Conservation (phyloP, 177 flowering plant species). For the Vitis hybrid region DNA sequence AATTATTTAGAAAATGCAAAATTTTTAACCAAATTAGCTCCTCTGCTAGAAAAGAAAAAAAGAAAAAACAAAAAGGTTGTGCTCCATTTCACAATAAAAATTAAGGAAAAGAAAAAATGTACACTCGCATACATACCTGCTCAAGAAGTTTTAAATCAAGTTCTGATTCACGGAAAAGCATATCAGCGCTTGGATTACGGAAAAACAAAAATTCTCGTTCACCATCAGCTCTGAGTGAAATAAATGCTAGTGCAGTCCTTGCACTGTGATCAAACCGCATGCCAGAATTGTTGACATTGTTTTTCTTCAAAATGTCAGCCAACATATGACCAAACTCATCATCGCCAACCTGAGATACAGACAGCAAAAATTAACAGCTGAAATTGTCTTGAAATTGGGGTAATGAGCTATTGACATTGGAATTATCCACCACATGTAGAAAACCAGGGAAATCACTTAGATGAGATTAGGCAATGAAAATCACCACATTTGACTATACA, state of each 20-base stretch:
- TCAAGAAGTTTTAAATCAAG: slow-evolving; percentile 37
- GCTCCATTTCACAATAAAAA: no score
- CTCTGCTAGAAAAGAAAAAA: neutral
- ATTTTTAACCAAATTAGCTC: neutral
- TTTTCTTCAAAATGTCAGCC: slow-evolving; percentile 46
- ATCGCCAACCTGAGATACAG: slow-evolving; percentile 38
- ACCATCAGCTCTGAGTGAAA: slow-evolving; percentile 50
- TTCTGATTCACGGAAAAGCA: slow-evolving; percentile 47
- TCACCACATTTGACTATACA: neutral
- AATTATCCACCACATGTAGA: neutral
- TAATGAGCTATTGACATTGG: neutral
- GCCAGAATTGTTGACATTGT: slow-evolving; percentile 50
- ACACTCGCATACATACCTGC: slow-evolving; percentile 21
- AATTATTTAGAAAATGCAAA: neutral
- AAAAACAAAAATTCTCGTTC: slow-evolving; percentile 65
- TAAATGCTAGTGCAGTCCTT: slow-evolving; percentile 62
- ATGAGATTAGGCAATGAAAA: neutral
- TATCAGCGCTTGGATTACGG: slow-evolving; percentile 55
- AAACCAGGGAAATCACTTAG: neutral
- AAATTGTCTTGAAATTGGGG: neutral
- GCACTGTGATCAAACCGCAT: slow-evolving; percentile 49
- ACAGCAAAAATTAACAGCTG: neutral
- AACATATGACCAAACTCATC: slow-evolving; percentile 67
- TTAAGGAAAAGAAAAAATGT: no score
- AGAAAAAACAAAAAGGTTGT: neutral